These are phyloP conservation scores for Ophiostoma perfectum DNA, from an alignment of 2,329 filamentous ascomycete species.

Conservation along the genomic window DNA sequence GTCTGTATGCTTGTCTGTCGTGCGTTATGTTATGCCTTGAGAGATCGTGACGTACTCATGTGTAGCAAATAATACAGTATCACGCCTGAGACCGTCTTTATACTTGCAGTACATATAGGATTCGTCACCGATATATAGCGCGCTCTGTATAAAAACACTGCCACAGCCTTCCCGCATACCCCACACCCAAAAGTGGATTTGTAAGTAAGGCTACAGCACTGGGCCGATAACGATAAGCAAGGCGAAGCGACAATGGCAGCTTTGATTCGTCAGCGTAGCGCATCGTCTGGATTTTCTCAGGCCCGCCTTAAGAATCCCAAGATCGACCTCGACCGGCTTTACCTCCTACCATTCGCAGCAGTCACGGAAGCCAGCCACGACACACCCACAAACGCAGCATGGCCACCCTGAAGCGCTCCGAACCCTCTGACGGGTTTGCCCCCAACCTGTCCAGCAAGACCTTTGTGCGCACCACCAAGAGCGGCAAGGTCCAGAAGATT, in stretches of 20 bases:
- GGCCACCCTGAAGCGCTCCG: conserved; percentile 60
- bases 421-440: conserved; percentile 45
- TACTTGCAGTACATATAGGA: background rate
- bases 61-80: too few species aligned
- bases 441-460: conserved; percentile 89
- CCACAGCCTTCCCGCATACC: background rate
- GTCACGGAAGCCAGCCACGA: background rate
- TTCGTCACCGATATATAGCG: background rate
- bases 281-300: conserved; percentile 22
- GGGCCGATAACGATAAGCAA: conserved; percentile 25
- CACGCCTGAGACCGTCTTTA: too few species aligned
- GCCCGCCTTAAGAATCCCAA: background rate
- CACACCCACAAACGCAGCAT: conserved; percentile 37
- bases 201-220: conserved; percentile 13
- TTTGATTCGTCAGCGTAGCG: conserved; percentile 27
- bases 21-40: too few species aligned
- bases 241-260: conserved; percentile 12
- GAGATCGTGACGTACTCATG: too few species aligned
- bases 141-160: background rate
- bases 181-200: background rate
- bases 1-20: too few species aligned
- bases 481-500: conserved; percentile 97
- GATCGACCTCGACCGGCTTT: background rate
- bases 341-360: background rate
- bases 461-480: conserved; percentile 90